phyloP scores from a whole-genome alignment of 129 eudicot species.

The Logfia minima region DNA sequence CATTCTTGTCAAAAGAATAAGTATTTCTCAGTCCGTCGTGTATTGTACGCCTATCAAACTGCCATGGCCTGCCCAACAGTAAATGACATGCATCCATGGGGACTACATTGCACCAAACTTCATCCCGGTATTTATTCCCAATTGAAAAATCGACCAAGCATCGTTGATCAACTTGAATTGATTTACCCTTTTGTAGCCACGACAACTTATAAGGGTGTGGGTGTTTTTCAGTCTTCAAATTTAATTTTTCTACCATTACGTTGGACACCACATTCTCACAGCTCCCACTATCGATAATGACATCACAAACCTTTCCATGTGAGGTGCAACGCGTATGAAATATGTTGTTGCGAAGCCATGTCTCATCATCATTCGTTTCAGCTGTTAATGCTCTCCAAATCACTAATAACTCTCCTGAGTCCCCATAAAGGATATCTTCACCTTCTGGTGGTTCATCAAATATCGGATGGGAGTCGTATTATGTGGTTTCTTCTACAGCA shows the following conservation, averaged over 20 bases:
- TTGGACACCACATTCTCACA: background rate
- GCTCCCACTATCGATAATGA: slow-evolving; percentile 11
- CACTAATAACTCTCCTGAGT: slow-evolving; percentile 11
- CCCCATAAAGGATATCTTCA: background rate
- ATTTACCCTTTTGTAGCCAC: slow-evolving; percentile 2
- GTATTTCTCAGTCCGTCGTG: background rate
- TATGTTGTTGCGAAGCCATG: background rate
- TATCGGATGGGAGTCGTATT: background rate
- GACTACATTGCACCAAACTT: background rate
- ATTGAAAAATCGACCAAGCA: background rate
- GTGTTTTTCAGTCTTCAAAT: slow-evolving; percentile 4
- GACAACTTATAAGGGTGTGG: background rate
- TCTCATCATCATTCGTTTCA: background rate
- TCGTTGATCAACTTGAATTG: background rate
- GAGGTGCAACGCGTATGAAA: background rate
- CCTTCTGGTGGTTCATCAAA: background rate
- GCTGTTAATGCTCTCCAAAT: background rate
- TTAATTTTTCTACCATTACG: background rate
- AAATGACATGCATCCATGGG: background rate
- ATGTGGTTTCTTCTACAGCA: background rate
- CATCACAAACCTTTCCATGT: slow-evolving; percentile 10
- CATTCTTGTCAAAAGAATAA: background rate
- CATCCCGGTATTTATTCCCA: background rate
- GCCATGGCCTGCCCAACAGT: background rate
- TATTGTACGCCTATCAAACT: background rate